A percentile compares a stretch with the other conserved stretches of the same genome.
Evolutionary conservation across 2,329 filamentous ascomycete species (phyloP).

Genomic region (Penicillium sp.): DNA sequence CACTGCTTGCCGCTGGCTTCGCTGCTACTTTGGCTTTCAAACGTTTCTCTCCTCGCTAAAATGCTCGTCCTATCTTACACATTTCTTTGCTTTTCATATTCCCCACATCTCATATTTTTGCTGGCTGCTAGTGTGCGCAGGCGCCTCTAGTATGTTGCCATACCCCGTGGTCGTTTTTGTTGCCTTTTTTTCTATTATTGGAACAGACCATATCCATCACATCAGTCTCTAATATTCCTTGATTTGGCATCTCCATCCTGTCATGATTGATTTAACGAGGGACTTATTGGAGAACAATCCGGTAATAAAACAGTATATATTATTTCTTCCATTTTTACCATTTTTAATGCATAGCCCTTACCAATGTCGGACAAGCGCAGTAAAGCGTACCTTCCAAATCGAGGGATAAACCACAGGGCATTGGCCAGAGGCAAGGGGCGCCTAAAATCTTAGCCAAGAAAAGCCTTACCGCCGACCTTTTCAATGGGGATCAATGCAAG

Average conservation of each 20-base stretch:
- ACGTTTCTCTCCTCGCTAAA: constrained; percentile 34
- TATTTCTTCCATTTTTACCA: not conserved
- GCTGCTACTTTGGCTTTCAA: constrained; percentile 42
- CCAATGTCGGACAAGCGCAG: not conserved
- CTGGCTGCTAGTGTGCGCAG: constrained; percentile 21
- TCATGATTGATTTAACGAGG: not conserved
- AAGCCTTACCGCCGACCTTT: not conserved
- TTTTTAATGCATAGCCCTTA: no score
- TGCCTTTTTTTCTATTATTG: not conserved
- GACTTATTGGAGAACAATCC: not conserved
- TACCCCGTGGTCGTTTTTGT: not conserved
- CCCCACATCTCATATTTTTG: not conserved
- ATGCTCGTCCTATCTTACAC: not conserved
- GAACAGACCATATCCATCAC: constrained; percentile 10
- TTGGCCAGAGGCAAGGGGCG: constrained; percentile 4
- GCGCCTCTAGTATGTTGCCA: constrained; percentile 14
- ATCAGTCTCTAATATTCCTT: constrained; percentile 11
- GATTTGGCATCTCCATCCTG: not conserved
- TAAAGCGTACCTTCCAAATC: not conserved
- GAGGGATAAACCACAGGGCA: not conserved
- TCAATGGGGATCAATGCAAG: not conserved
- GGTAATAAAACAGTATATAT: constrained; percentile 1
- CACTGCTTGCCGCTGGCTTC: constrained; percentile 47
- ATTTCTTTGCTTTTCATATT: constrained; percentile 5
- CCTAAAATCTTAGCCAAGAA: not conserved